Evolutionary conservation across 164 flowering plant genomes (phyloP).

Genomic region (Vitis cinerea): DNA sequence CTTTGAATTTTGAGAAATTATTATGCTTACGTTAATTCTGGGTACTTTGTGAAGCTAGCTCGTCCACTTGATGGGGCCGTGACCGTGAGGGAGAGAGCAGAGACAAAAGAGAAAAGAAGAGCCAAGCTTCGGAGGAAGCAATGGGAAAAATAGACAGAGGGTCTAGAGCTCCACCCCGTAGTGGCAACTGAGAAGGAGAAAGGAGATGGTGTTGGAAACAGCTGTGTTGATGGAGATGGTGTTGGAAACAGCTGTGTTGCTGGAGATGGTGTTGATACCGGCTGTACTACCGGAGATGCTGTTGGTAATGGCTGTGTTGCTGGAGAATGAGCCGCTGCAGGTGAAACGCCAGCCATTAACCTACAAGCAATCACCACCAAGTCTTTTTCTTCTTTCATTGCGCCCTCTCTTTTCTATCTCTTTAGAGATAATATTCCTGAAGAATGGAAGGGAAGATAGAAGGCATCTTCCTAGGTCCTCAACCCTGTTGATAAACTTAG

Average conservation of each 20-base stretch:
- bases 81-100: constrained; percentile 36
- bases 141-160: constrained; percentile 20
- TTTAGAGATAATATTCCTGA: no score
- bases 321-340: constrained; percentile 1
- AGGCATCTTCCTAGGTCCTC: no score
- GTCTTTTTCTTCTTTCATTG: constrained; percentile 1
- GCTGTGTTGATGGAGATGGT: constrained; percentile 15
- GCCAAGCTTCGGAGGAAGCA: constrained; percentile 35
- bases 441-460: no score
- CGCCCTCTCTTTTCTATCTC: background rate
- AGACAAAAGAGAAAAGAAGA: constrained; percentile 38
- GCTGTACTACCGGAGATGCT: no score
- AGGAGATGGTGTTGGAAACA: constrained; percentile 44
- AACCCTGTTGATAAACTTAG: no score
- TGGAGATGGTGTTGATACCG: no score
- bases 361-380: constrained; percentile 6
- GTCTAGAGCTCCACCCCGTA: constrained; percentile 31
- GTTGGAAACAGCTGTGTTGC: no score
- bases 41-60: constrained; percentile 19
- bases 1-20: background rate
- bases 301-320: no score
- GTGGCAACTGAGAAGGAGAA: constrained; percentile 36
- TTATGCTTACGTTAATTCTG: constrained; percentile 38
- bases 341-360: constrained; percentile 27
- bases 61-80: constrained; percentile 8